Base-by-base conservation (phyloP, 257 asterid genomes). In the Przewalskia tangutica region DNA sequence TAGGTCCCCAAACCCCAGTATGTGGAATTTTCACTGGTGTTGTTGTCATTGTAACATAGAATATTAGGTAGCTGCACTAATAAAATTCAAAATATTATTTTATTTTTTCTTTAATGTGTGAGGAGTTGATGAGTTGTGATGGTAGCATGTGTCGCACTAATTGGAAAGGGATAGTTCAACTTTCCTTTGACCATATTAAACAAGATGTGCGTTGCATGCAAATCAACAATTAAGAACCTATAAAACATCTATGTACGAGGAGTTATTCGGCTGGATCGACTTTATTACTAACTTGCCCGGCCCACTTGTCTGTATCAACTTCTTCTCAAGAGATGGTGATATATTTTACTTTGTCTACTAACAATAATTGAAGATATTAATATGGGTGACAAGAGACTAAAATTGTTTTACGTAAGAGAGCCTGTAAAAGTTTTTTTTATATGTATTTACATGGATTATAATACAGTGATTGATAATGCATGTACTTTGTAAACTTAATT, bases 111-210 rank as follows among this genome's bases (percentile, higher is more conserved):
- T 23, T 23, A 48, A 20, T 48, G 1, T 73, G 9, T 48, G 53
- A 48, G 53, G 53, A 48, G 53, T 46, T 46, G 58, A 48, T 46
- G 79, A 73, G 79, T 73, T 73, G 44, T 73, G 60, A n/a, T 13
- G 42, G 20, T 4, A 68, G 77, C 77, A 68, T 68, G 71, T 60
- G 77, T 56, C 62, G 63, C 84, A 34, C 79, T 73, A 73, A 73
- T 73, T 73, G 44, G 44, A 66, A 87, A 82, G 84, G 76, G 89
- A 86, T 85, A 83, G 81, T 70, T 87, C 87, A 85, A 77, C 82
- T 84, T 88, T 82, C 79, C 16, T 86, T 85, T 90, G 90, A 88
- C 94, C 2, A 11, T 14, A 73, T 48, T 46, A 73, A 23, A 23
- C 68, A 17, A 32, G 68, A 34, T 85, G 80, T 85, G 81, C 84